Percentiles rank a stretch among this genome's conserved stretches.
Evolutionary conservation across 1,139 yeast species (phyloP).

Genomic region (Debaryomycetaceae sp.): DNA sequence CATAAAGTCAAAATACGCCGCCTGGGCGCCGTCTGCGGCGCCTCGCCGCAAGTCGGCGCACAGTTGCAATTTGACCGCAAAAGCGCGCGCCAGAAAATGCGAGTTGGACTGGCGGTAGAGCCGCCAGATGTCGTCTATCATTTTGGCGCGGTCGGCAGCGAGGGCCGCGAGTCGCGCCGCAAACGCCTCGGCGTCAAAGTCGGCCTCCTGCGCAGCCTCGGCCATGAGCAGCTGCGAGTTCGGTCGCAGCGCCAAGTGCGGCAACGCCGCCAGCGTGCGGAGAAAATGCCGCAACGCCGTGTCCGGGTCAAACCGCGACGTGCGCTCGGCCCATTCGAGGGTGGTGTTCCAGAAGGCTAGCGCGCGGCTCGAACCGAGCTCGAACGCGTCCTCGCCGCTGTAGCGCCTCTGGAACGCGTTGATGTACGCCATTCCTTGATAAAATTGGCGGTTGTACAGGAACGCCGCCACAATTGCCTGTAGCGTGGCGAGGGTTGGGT

Average conservation of each 20-base stretch:
- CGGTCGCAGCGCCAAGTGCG: conserved; percentile 5
- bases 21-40: conserved; percentile 11
- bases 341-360: conserved; percentile 34
- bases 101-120: conserved; percentile 23
- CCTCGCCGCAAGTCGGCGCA: conserved; percentile 2
- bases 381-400: conserved; percentile 13
- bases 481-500: conserved; percentile 25
- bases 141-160: conserved; percentile 20
- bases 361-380: conserved; percentile 16
- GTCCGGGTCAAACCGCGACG: conserved; percentile 24
- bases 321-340: conserved; percentile 33
- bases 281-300: conserved; percentile 26
- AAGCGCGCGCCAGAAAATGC: conserved; percentile 23
- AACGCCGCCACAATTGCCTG: conserved; percentile 29
- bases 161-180: conserved; percentile 25
- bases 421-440: conserved; percentile 29
- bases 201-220: conserved; percentile 29
- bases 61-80: conserved; percentile 11
- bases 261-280: conserved; percentile 14
- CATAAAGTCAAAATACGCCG: conserved; percentile 21
- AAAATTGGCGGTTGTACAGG: conserved; percentile 28
- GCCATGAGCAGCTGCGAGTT: background rate
- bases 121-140: conserved; percentile 32
- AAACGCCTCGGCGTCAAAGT: conserved; percentile 40
- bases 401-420: conserved; percentile 34